Conservation (phyloP, 768 basidiomycete species). For the Lyophyllum decastes region DNA sequence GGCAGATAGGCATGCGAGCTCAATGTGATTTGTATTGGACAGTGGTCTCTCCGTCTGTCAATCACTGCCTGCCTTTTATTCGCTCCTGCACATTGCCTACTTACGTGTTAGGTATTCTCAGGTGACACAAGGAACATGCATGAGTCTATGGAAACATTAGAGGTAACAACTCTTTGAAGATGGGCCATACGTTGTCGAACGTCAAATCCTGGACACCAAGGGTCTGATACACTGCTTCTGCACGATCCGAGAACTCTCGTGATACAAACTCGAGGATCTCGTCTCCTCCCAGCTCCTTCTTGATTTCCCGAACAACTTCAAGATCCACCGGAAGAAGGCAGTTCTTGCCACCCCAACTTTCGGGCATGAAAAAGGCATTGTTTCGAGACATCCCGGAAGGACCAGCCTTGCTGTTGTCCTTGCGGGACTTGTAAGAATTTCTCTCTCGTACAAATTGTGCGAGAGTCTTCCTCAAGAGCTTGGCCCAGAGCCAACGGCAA, state of each 20-base stretch:
- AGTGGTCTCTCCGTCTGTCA: too few relatives aligned
- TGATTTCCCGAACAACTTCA: too few relatives aligned
- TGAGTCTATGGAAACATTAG: background rate
- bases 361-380: conserved; percentile 24
- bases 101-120: too few relatives aligned
- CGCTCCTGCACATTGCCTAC: too few relatives aligned
- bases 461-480: conserved; percentile 21
- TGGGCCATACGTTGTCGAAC: conserved; percentile 3
- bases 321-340: background rate
- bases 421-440: conserved; percentile 28
- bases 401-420: conserved; percentile 30
- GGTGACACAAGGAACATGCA: too few relatives aligned
- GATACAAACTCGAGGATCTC: conserved; percentile 18
- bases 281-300: conserved; percentile 13
- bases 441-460: conserved; percentile 11
- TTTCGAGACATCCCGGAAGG: conserved; percentile 38
- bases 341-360: conserved; percentile 27
- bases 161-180: conserved; percentile 7
- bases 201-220: background rate
- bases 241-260: background rate
- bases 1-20: too few relatives aligned
- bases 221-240: background rate
- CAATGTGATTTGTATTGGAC: too few relatives aligned
- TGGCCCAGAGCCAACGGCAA: conserved; percentile 30
- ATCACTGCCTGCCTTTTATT: too few relatives aligned